Conservation (phyloP, 2,329 filamentous ascomycete genomes). For the Fusarium luffae region DNA sequence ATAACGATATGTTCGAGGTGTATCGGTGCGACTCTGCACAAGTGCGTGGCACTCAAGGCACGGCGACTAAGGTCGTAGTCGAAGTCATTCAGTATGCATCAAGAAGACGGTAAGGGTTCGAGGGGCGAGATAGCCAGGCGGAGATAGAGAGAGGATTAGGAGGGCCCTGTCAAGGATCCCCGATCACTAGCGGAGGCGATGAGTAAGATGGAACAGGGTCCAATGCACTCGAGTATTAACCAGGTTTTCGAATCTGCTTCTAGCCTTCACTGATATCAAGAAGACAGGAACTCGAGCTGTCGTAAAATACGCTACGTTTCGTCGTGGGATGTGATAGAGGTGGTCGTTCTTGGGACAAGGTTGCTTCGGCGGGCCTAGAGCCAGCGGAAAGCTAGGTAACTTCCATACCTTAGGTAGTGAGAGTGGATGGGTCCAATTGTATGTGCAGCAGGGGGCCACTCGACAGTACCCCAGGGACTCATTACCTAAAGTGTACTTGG, state of each 20-base stretch:
- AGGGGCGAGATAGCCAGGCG: conserved; percentile 34
- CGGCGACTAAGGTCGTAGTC: conserved; percentile 27
- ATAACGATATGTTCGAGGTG: conserved; percentile 48
- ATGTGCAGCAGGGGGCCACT: background rate
- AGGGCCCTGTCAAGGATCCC: conserved; percentile 21
- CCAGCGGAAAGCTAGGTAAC: conserved; percentile 15
- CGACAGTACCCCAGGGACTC: background rate
- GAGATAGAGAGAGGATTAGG: conserved; percentile 29
- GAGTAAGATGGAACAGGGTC: conserved; percentile 27
- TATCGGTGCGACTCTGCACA: conserved; percentile 48
- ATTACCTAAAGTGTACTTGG: conserved; percentile 5
- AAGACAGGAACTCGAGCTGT: conserved; percentile 6
- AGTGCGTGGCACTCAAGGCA: conserved; percentile 44
- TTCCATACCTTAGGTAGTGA: background rate
- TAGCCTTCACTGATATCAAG: background rate
- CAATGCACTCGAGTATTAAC: conserved; percentile 19
- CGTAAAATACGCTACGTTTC: conserved; percentile 15
- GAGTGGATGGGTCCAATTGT: background rate
- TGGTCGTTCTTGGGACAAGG: conserved; percentile 34
- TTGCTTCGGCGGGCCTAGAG: conserved; percentile 20
- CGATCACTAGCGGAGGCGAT: conserved; percentile 29
- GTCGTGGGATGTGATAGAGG: conserved; percentile 31
- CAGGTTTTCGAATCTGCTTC: background rate
- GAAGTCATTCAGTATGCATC: conserved; percentile 39
- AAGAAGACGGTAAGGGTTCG: conserved; percentile 32